Base-by-base conservation (phyloP, 768 basidiomycete genomes). In the Lentinula detonsa region DNA sequence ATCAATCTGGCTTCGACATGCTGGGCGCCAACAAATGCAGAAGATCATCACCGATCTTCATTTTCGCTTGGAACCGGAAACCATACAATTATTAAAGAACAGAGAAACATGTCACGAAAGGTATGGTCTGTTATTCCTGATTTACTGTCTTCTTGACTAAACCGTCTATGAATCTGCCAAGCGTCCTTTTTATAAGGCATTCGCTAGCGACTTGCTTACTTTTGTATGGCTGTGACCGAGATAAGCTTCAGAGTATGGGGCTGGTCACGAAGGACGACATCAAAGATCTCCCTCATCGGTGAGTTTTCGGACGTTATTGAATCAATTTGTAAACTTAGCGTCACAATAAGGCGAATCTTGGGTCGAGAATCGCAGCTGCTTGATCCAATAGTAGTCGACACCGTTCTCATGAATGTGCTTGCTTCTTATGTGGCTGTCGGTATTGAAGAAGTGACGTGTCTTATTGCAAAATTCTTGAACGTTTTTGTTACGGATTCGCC, bases 181-280 rank as follows among this genome's bases (percentile, higher is more conserved):
- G 82, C 15, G 62, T 80, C 16, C 73, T 67, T 15, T 86, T 90
- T 61, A 79, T 91, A 52, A 80, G 86, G 5, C 75, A 78, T n/a
- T 85, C 85, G 2, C 68, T 91, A 33, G 81, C 81, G 15, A 73
- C 79, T 9, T 88, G 84, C 69, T 74, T 90, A 42, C 70, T 88
- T 2, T 67, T 89, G 28, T 88, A 85, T 65, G 90, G 90, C 6
- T 90, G 86, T 64, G 84, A 87, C 49, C 74, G 85, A 50, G 66
- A 69, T 3, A 75, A 73, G 40, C 72, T 89, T 5, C 57, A 77
- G 3, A 71, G 75, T 10, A 64, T 76, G n/a, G 77, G 75, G 1
- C 65, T 92, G 61, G 70, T 90, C 18, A 62, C 70, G 23, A 71
- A 81, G 23, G 70, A 74, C 9, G 85, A 88, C 57, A 70, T 83